Base-by-base conservation (phyloP, 805 yeast genomes). In the Candida loeiensis region DNA sequence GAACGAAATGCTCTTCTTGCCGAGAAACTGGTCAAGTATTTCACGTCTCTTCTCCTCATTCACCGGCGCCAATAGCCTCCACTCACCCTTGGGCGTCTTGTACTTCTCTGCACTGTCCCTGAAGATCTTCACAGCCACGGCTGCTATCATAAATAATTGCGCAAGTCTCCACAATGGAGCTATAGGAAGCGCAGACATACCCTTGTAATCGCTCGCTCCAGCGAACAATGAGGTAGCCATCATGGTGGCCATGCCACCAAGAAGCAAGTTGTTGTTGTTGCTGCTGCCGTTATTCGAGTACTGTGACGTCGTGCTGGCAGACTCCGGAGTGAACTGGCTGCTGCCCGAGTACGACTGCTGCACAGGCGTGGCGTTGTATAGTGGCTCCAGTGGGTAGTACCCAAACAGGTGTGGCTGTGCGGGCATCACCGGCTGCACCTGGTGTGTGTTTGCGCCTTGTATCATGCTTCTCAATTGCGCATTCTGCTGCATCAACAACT, bases 241-340 rank as follows among this genome's bases (percentile, higher is more conserved):
- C 51, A 81, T 69, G 38, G 80, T 69, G 17, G 84, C 81, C 66
- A 80, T 66, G 15, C 85, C 82, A 12, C 86, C 87, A 45, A 82
- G 53, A 32, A 82, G 55, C 19, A 76, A 51, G 21, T 30, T 30
- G 21, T 26, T n/a, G 29, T 26, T 26, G 29, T n/a, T n/a, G 21
- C 17, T 30, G 21, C 13, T 11, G 6, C 21, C 21, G 18, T 14
- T 16, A 6, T 4, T 17, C 9, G 33, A 30, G 21, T 30, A 30
- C 6, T 30, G 33, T 21, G 33, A 30, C 3, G 19, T 16, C 54
- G 78, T 80, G 45, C 71, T 36, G 14, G 30, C 30, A n/a, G 30
- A 22, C 6, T 8, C 71, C 13, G 39, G 41, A 24, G 41, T 44
- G 21, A 21, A 34, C 31, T 36, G 44, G 20, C 43, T 39, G 14